A percentile compares a stretch with the other conserved stretches of the same genome.
Conservation (phyloP, 2,329 filamentous ascomycete genomes). For the Claviceps pusilla region DNA sequence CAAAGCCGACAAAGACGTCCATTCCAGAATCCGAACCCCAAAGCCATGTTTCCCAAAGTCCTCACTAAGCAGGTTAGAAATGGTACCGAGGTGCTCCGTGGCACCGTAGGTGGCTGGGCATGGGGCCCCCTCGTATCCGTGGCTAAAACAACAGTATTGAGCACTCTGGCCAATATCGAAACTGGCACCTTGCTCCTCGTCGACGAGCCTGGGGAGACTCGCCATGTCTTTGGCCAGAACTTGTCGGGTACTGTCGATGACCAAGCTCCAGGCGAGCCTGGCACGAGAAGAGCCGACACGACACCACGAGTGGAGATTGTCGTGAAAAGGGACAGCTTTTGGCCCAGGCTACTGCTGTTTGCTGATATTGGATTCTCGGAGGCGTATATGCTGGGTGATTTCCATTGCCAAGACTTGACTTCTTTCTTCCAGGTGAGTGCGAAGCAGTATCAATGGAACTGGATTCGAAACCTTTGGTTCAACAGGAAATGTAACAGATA, state of each 20-base stretch:
- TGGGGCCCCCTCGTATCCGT: slow-evolving; percentile 32
- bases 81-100: slow-evolving; percentile 23
- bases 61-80: slow-evolving; percentile 3
- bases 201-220: slow-evolving; percentile 29
- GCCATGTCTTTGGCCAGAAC: slow-evolving; percentile 31
- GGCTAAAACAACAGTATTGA: slow-evolving; percentile 30
- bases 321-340: slow-evolving; percentile 52
- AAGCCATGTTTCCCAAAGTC: not conserved
- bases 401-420: slow-evolving; percentile 50
- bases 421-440: slow-evolving; percentile 49
- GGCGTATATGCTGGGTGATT: slow-evolving; percentile 58
- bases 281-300: slow-evolving; percentile 17
- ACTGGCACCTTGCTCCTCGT: slow-evolving; percentile 32
- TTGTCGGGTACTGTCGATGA: slow-evolving; percentile 22
- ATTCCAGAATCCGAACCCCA: not conserved
- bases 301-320: slow-evolving; percentile 37
- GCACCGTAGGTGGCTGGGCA: slow-evolving; percentile 28
- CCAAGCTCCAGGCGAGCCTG: slow-evolving; percentile 20
- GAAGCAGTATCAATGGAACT: not conserved
- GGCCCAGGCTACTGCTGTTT: slow-evolving; percentile 53
- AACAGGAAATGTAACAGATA: not conserved
- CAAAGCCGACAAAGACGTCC: not conserved
- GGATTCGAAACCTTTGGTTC: too few relatives aligned
- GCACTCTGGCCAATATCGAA: slow-evolving; percentile 31
- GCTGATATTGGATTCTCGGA: slow-evolving; percentile 64